Evolutionary conservation across 306 rosid genomes (phyloP).

Genomic region (Astragalus glycyphyllos): DNA sequence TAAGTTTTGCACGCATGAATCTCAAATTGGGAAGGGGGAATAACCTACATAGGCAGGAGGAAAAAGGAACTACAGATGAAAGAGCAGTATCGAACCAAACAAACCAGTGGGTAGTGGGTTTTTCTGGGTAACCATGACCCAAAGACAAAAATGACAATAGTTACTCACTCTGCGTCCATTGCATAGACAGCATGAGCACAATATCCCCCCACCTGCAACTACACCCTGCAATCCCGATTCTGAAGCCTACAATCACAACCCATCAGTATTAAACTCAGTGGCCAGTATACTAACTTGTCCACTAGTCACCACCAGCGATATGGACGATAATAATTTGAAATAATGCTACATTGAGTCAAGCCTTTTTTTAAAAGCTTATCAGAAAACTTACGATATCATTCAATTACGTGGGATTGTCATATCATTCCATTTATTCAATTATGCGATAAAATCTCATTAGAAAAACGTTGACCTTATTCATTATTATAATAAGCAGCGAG

Average conservation of each 20-base stretch:
- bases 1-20: constrained; percentile 94
- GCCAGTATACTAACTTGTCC: neutral
- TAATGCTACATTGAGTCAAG: neutral
- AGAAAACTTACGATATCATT: neutral
- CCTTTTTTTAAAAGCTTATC: neutral
- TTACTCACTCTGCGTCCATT: constrained; percentile 79
- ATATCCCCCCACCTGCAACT: constrained; percentile 83
- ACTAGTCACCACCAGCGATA: neutral
- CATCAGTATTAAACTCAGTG: constrained; percentile 35
- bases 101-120: constrained; percentile 31
- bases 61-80: constrained; percentile 40
- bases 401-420: neutral
- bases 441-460: neutral
- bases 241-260: constrained; percentile 63
- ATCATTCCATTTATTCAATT: constrained; percentile 13
- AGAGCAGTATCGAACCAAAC: constrained; percentile 21
- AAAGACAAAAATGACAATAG: constrained; percentile 38
- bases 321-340: constrained; percentile 4
- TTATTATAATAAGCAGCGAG: neutral
- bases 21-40: constrained; percentile 96
- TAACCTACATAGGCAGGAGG: constrained; percentile 54
- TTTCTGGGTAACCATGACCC: constrained; percentile 32
- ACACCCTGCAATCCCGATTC: constrained; percentile 77
- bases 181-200: constrained; percentile 82
- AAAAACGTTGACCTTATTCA: neutral